phyloP scores from a whole-genome alignment of 805 yeast species.

The Lachancea mirantina region DNA sequence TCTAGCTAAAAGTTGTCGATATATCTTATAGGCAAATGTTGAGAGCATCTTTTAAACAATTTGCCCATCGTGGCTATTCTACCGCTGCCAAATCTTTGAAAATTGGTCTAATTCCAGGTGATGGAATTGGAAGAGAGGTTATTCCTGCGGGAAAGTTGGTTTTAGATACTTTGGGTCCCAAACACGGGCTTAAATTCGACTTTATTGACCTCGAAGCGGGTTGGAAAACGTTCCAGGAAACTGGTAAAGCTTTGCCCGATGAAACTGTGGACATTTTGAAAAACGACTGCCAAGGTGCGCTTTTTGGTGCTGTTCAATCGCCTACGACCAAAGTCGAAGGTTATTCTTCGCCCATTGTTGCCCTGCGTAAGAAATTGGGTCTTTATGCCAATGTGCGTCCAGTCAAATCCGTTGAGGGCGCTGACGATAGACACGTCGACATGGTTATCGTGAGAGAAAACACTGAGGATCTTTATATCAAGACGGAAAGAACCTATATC shows the following conservation, averaged over 20 bases:
- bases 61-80: constrained; percentile 30
- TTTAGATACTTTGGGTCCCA: constrained; percentile 72
- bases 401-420: constrained; percentile 83
- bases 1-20: too few species aligned
- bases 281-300: constrained; percentile 88
- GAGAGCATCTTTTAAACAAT: constrained; percentile 22
- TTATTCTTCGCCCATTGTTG: constrained; percentile 97
- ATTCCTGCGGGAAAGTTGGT: constrained; percentile 93
- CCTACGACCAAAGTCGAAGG: constrained; percentile 93
- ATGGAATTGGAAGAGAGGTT: constrained; percentile 96
- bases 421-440: constrained; percentile 78
- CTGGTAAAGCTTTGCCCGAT: constrained; percentile 95
- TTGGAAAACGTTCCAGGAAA: constrained; percentile 82
- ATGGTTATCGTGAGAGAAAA: constrained; percentile 98
- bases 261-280: constrained; percentile 75
- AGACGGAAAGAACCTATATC: constrained; percentile 71
- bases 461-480: constrained; percentile 95
- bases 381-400: constrained; percentile 97
- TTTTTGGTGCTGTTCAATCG: constrained; percentile 95
- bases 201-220: constrained; percentile 91
- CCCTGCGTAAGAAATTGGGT: constrained; percentile 92
- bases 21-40: constrained; percentile 26
- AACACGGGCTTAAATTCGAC: constrained; percentile 70
- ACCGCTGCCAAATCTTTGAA: constrained; percentile 42
- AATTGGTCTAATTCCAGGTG: constrained; percentile 87